A percentile compares a stretch with the other conserved stretches of the same genome.
phyloP scores from a whole-genome alignment of 179 eudicot species.

The Silene coronaria region DNA sequence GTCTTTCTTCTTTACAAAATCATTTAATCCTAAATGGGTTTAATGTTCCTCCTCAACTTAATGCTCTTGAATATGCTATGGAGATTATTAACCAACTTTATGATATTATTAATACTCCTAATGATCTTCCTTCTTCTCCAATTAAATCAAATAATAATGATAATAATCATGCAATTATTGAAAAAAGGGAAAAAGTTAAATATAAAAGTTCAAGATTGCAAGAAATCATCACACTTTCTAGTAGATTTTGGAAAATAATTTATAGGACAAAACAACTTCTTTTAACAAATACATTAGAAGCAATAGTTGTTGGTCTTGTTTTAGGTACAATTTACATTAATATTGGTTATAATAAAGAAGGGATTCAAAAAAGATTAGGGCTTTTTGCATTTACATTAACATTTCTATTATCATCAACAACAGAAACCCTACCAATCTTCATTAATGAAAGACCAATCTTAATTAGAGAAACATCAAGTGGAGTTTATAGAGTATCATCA shows the following conservation, averaged over 20 bases:
- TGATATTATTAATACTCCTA: neutral
- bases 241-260: constrained; percentile 68
- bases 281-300: constrained; percentile 68
- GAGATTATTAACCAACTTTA: constrained; percentile 59
- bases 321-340: constrained; percentile 86
- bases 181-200: constrained; percentile 23
- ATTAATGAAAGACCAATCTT: constrained; percentile 80
- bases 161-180: constrained; percentile 6
- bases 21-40: constrained; percentile 50
- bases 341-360: constrained; percentile 59
- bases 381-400: constrained; percentile 91
- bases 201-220: constrained; percentile 72
- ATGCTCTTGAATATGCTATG: constrained; percentile 83
- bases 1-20: constrained; percentile 48
- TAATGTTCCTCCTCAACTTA: constrained; percentile 77
- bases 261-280: constrained; percentile 83
- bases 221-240: constrained; percentile 56
- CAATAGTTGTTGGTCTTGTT: constrained; percentile 72
- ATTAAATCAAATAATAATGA: neutral
- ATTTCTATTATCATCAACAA: constrained; percentile 82
- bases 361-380: constrained; percentile 80
- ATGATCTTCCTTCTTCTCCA: constrained; percentile 15
- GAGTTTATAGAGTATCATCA: constrained; percentile 77
- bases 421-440: constrained; percentile 89
- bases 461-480: constrained; percentile 80